Evolutionary conservation across 1,284 basidiomycete species (phyloP).

Genomic region (Mycena citricolor): DNA sequence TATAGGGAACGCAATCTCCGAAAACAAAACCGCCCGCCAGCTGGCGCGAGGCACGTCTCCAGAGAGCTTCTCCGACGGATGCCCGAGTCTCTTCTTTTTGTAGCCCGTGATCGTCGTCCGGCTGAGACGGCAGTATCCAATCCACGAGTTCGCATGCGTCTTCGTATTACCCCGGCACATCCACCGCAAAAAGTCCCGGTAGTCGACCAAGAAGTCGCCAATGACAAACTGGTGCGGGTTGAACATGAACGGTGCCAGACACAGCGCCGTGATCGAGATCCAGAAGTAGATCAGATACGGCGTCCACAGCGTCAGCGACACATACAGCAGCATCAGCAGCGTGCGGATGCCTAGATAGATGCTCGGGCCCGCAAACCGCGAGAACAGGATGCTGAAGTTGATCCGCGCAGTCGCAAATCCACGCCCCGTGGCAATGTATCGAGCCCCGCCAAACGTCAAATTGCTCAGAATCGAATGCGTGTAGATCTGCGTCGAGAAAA

Average conservation of each 20-base stretch:
- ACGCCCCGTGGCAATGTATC: slow-evolving; percentile 98
- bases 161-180: slow-evolving; percentile 96
- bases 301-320: slow-evolving; percentile 87
- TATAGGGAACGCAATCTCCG: slow-evolving; percentile 86
- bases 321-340: slow-evolving; percentile 85
- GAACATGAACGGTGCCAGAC: slow-evolving; percentile 92
- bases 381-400: slow-evolving; percentile 91
- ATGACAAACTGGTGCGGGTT: slow-evolving; percentile 97
- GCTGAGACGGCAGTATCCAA: slow-evolving; percentile 93
- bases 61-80: slow-evolving; percentile 93
- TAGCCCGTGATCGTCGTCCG: slow-evolving; percentile 96
- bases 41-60: slow-evolving; percentile 88
- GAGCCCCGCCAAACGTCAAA: slow-evolving; percentile 92
- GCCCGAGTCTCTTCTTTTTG: slow-evolving; percentile 94
- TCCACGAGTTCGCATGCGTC: slow-evolving; percentile 97
- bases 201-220: slow-evolving; percentile 94
- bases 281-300: slow-evolving; percentile 95
- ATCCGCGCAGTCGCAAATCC: slow-evolving; percentile 94
- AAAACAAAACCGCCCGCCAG: slow-evolving; percentile 86
- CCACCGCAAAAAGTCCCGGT: slow-evolving; percentile 96
- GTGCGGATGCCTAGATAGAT: slow-evolving; percentile 96
- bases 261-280: slow-evolving; percentile 85
- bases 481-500: slow-evolving; percentile 95
- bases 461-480: slow-evolving; percentile 94
- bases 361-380: slow-evolving; percentile 93